These are phyloP conservation scores for Trypethelium eluteriae DNA, from an alignment of 495 filamentous ascomycete genomes.

Conservation along the genomic window DNA sequence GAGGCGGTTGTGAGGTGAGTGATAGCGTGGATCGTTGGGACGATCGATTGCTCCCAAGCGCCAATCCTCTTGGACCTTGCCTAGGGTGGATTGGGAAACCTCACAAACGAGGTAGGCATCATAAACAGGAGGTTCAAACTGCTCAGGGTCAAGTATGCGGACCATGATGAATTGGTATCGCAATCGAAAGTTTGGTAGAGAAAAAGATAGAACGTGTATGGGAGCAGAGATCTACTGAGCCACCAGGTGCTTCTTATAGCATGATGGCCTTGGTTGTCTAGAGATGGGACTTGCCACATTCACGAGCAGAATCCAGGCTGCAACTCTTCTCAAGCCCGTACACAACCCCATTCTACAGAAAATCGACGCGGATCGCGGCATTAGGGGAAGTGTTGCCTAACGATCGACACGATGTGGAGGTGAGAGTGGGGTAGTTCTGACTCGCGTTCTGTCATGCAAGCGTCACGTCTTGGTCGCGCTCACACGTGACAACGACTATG, in stretches of 20 bases:
- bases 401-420: neutral
- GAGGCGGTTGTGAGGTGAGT: neutral
- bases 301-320: too few relatives aligned
- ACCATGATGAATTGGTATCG: neutral
- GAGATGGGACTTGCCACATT: too few relatives aligned
- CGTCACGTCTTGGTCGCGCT: too few relatives aligned
- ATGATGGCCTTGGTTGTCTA: too few relatives aligned
- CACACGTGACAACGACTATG: too few relatives aligned
- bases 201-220: too few relatives aligned
- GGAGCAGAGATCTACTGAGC: too few relatives aligned
- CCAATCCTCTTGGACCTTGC: neutral
- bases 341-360: neutral
- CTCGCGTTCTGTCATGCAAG: too few relatives aligned
- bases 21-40: neutral
- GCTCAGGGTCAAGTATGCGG: neutral
- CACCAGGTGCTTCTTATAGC: too few relatives aligned
- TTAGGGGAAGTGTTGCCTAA: neutral
- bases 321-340: too few relatives aligned
- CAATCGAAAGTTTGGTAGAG: too few relatives aligned
- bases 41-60: neutral
- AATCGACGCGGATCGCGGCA: neutral
- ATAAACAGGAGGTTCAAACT: neutral
- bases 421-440: too few relatives aligned
- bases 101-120: neutral
- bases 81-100: neutral